Base-by-base conservation (phyloP, 2,329 filamentous ascomycete species). In the Neonectria neomacrospora region DNA sequence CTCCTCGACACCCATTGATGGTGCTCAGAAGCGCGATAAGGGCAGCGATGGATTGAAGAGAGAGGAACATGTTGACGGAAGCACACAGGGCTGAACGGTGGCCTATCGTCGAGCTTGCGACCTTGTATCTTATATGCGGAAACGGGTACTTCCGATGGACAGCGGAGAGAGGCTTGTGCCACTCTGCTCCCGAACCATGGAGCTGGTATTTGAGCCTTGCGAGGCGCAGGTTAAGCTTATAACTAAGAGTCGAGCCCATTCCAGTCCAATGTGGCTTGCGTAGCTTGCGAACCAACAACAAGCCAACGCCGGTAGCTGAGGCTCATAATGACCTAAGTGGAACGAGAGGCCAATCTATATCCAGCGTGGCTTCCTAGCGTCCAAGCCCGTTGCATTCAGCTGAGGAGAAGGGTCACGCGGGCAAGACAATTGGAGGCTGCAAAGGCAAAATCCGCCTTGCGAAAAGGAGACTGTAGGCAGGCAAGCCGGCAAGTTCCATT, bases 191-290 rank as follows among this genome's bases (percentile, higher is more conserved):
- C 16, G 37, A 58, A 45, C 32, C 45, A 50, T 18, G 26, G 23
- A 34, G 32, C 41, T 12, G 45, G 9, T 41, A 42, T 47, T 50
- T 58, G 22, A 23, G 54, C 45, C 54, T 51, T 30, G 54, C 45
- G 22, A 42, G 54, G 54, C 44, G 54, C 32, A 58, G 34, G n/a
- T 32, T 22, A 42, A 50, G 26, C 5, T 22, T 23, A 18, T 30
- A 20, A 18, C n/a, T 12, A 2, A 41, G 22, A 50, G 41, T 41
- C 57, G 50, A 55, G 50, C 39, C 57, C 39, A 22, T 30, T 55
- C 39, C 11, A 28, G n/a, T 45, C 30, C 22, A 41, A 30, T n/a
- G 57, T 60, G 57, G 57, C 57, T 59, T 59, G 5, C 20, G 30
- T 39, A 34, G 54, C 16, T 12, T 57, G 44, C 11, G 42, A 47